Base-by-base conservation (phyloP, 495 filamentous ascomycete genomes). In the Peziza echinospora region DNA sequence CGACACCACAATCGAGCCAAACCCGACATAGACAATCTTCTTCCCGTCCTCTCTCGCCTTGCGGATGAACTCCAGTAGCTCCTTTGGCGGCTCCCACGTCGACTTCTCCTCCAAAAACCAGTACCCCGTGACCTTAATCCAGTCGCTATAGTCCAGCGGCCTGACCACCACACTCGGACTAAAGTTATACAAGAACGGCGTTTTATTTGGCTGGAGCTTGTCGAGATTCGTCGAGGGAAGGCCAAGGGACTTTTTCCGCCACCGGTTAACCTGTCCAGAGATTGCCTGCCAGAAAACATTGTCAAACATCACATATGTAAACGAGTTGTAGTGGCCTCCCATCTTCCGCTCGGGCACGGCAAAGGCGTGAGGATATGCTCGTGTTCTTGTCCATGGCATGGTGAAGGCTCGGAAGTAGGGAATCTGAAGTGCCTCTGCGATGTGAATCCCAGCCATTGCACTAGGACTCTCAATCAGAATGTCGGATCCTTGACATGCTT, bases 341-440 rank as follows among this genome's bases (percentile, higher is more conserved):
- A 92, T 82, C 62, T 89, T 92, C 53, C 82, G 76, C 45, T 86
- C 81, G 9, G 84, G 84, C 26, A 93, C 84, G n/a, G 84, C 80
- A 64, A 97, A 97, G 5, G 89, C 91, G 65, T 97, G 89, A 10
- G 89, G 89, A 55, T 97, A 97, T 3, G 91, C 83, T 44, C 91
- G 69, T 21, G 89, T 97, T 40, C 86, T 76, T 0, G 91, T 87
- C 89, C 89, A 97, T 11, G 89, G 91, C 89, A 97, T 97, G 16
- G 87, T 89, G 62, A 97, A 97, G 0, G 85, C 91, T 49, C 89
- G 76, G 69, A 96, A 96, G 58, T 97, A 97, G 5, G 89, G 89
- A 44, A 97, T 91, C 25, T 71, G 69, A 5, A 97, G 70, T 5
- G 85, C 85, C 64, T 97, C 91, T n/a, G 89, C 89, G 50, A 97